Base-by-base conservation (phyloP, 148 eudicot species). In the Persicaria maculosa region DNA sequence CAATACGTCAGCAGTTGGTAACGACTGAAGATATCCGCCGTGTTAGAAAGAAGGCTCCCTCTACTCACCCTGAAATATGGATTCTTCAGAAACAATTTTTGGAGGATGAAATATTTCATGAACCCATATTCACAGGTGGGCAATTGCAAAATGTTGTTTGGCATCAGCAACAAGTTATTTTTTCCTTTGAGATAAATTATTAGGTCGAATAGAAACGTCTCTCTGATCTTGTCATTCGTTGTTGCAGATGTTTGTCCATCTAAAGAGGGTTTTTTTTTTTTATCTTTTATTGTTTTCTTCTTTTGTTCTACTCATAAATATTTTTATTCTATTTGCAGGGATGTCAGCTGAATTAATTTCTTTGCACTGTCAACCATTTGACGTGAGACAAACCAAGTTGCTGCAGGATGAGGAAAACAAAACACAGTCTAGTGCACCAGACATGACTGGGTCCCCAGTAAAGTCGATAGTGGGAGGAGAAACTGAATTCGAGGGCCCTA, bases 21-120 rank as follows among this genome's bases (percentile, higher is more conserved):
- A 80, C 77, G 79, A 85, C 96, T 40, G 97, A 87, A 78, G 97
- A 90, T 58, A 90, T 95, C 78, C 93, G 99, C 9, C 93, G 99
- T 53, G 75, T 86, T 74, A 81, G 97, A 70, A 90, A 92, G 90
- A 95, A 92, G 79, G 99, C 97, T 86, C 97, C 99, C 20, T 95
- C 97, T 78, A 90, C 97, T 44, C 86, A 74, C 55, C 77, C 86
- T 83, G 99, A 92, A 84, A 89, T 92, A 59, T 88, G 91, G 85
- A 75, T 86, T 86, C 87, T 95, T 69, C 88, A 87, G 82, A 90
- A 86, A 48, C 92, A 89, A 78, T 77, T 81, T 77, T 78, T 86
- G 89, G 91, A 89, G 80, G 96, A 85, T 73, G 93, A 86, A 36
- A 79, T 92, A 44, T 92, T 95, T 77, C 79, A 47, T 74, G 97